phyloP scores from a whole-genome alignment of 2,329 filamentous ascomycete species.

The Pyricularia sp. region DNA sequence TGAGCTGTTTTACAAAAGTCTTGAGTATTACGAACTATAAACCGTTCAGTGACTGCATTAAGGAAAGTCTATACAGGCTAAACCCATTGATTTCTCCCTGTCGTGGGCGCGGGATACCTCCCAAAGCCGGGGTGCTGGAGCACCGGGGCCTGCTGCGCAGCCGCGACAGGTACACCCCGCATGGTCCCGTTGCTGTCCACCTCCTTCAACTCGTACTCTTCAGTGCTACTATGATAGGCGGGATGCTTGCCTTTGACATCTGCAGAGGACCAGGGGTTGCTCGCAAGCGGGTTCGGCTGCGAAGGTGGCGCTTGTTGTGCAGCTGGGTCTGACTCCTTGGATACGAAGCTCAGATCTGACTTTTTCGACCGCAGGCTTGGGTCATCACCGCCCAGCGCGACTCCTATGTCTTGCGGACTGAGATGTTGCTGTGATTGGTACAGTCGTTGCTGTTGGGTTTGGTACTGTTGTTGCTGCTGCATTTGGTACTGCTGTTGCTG shows the following conservation, averaged over 20 bases:
- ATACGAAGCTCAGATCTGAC: constrained; percentile 17
- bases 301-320: neutral
- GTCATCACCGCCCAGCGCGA: constrained; percentile 32
- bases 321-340: constrained; percentile 5
- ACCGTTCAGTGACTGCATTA: neutral
- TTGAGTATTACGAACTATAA: neutral
- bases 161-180: neutral
- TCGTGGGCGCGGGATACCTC: constrained; percentile 16
- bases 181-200: constrained; percentile 26
- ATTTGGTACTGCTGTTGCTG: constrained; percentile 11
- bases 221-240: constrained; percentile 15
- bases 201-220: constrained; percentile 40
- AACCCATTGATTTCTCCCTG: neutral
- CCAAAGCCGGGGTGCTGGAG: constrained; percentile 38
- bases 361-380: constrained; percentile 20
- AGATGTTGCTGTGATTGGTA: constrained; percentile 12
- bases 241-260: constrained; percentile 32
- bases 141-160: constrained; percentile 25
- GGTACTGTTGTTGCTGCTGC: constrained; percentile 7
- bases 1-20: neutral
- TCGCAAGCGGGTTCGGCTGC: neutral
- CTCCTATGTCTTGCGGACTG: constrained; percentile 24
- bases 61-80: neutral
- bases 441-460: constrained; percentile 14
- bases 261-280: constrained; percentile 2